phyloP scores from a whole-genome alignment of 331 rosid genomes.

The Phaseolus coccineus region DNA sequence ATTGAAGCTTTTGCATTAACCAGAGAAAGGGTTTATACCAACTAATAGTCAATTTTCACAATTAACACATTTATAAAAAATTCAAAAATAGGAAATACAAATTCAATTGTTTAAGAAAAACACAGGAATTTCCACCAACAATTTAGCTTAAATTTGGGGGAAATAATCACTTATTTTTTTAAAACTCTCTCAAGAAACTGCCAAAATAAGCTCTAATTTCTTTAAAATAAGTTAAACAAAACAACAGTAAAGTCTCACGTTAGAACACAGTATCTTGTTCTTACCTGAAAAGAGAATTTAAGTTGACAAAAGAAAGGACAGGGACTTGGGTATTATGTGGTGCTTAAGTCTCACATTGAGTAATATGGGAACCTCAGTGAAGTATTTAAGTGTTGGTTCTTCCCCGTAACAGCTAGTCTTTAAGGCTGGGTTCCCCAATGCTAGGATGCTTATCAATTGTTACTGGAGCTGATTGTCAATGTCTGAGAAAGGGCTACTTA shows the following conservation, averaged over 20 bases:
- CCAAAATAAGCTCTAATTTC: not conserved
- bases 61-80: not conserved
- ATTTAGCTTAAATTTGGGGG: not conserved
- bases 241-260: not conserved
- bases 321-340: no score
- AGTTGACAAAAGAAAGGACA: no score
- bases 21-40: not conserved
- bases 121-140: not conserved
- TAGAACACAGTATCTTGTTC: slow-evolving; percentile 11
- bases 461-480: no score
- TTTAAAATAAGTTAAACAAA: not conserved
- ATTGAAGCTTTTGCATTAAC: not conserved
- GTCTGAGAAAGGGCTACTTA: no score
- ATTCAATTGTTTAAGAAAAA: not conserved
- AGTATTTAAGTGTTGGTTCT: no score
- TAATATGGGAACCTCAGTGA: no score
- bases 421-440: no score
- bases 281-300: not conserved
- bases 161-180: not conserved
- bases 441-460: no score
- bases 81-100: slow-evolving; percentile 14
- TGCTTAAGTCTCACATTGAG: no score
- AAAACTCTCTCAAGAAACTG: not conserved
- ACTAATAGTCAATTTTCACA: slow-evolving; percentile 2
- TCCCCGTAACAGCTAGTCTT: no score